These are phyloP conservation scores for Chrysosporium queenslandicum DNA, from an alignment of 2,329 filamentous ascomycete genomes.

Conservation along the genomic window DNA sequence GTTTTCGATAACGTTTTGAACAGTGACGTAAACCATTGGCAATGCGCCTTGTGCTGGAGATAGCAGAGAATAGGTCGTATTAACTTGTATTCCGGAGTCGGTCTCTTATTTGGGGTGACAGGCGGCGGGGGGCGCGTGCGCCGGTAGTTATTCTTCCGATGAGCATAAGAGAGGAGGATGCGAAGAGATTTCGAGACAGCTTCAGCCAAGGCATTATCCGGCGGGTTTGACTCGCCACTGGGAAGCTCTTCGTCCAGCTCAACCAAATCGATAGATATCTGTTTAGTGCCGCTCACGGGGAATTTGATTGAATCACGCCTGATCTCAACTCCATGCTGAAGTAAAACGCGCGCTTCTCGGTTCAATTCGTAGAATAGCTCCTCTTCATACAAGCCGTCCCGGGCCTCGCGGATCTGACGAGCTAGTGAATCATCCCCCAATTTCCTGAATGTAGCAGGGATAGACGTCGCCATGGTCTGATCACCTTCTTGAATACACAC, in stretches of 20 bases:
- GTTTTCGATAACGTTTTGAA: constrained; percentile 26
- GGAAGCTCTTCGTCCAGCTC: constrained; percentile 34
- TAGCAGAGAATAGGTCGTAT: constrained; percentile 49
- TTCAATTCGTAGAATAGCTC: constrained; percentile 87
- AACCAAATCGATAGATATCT: constrained; percentile 59
- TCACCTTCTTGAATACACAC: constrained; percentile 55
- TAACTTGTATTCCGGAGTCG: constrained; percentile 46
- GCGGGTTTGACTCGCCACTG: constrained; percentile 14
- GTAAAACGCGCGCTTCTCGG: constrained; percentile 64
- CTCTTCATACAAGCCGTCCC: constrained; percentile 47
- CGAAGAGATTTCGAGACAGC: constrained; percentile 58
- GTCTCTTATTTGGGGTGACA: constrained; percentile 41
- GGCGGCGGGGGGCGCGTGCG: constrained; percentile 56
- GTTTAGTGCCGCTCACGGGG: constrained; percentile 44
- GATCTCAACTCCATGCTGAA: constrained; percentile 59
- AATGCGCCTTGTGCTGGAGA: constrained; percentile 40
- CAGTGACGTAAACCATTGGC: constrained; percentile 28
- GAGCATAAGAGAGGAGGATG: constrained; percentile 67
- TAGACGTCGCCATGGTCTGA: constrained; percentile 48
- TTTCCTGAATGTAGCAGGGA: constrained; percentile 17
- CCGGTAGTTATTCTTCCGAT: constrained; percentile 59
- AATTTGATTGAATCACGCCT: constrained; percentile 50
- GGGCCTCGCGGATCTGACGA: constrained; percentile 34
- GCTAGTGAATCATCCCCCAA: constrained; percentile 22
- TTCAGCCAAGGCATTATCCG: constrained; percentile 47